Base-by-base conservation (phyloP, 306 rosid genomes). In the Begonia peltatifolia region DNA sequence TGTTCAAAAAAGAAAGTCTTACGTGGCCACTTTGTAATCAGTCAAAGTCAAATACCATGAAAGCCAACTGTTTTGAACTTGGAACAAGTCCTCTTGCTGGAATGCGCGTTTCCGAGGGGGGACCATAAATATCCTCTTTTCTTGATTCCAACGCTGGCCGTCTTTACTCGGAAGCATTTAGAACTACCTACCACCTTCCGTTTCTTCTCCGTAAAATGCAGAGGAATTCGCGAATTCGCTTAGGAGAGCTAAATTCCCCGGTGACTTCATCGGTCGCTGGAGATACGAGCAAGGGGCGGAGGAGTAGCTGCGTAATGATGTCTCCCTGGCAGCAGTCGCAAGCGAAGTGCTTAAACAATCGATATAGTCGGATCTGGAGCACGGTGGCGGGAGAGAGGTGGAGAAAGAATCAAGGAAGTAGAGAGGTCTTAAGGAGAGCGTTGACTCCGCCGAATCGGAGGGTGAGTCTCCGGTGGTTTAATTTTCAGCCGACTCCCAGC, bases 401-500 rank as follows among this genome's bases (percentile, higher is more conserved):
- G 64, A 76, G 71, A 76, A 74, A 48, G 71, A 65, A 63, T 41
- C 49, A 66, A 20, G 83, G 75, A 1, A 81, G 83, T 18, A 79
- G 79, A 70, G 87, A 78, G 75, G 68, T 82, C 0, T 22, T 85
- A 60, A 74, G 82, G 75, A 90, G 94, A 53, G 97, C 97, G 1
- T 58, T 90, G 20, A 64, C 71, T 5, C 93, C 85, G 12, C 83
- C 87, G 1, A 74, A 63, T 3, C 74, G 78, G 38, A 69, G 76
- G 41, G 67, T 79, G 6, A 71, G 63, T 20, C 83, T 85, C 55
- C 73, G 97, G 57, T 90, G 94, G 84, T 67, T 67, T 73, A 85
- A 85, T 75, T 89, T 85, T 63, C 76, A 76, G 50, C 87, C 97
- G 11, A 78, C 81, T 22, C 97, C 95, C 0, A 89, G 97, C 63